Conservation (phyloP, 2,329 filamentous ascomycete species). For the Diaporthe ampelina region DNA sequence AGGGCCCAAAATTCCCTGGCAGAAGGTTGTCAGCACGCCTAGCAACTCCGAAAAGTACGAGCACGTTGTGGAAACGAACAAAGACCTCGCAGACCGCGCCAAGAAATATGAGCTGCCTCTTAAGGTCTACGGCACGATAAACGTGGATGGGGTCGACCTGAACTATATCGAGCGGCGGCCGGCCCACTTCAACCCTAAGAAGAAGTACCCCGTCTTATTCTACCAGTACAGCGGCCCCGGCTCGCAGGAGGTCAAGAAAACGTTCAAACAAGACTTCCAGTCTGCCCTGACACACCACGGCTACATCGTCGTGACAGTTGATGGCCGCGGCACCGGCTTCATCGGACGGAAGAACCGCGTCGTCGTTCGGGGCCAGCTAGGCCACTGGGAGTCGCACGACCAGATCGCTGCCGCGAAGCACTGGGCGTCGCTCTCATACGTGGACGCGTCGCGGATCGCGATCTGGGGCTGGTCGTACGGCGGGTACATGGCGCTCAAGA, state of each 20-base stretch:
- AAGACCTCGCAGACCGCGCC: conserved; percentile 75
- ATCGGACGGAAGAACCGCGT: conserved; percentile 88
- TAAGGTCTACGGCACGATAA: conserved; percentile 85
- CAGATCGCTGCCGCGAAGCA: conserved; percentile 92
- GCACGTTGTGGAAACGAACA: conserved; percentile 84
- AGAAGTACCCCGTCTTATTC: conserved; percentile 94
- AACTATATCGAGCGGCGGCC: conserved; percentile 88
- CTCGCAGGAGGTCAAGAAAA: conserved; percentile 88
- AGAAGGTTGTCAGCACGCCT: conserved; percentile 89
- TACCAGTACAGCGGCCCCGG: conserved; percentile 94
- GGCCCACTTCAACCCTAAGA: conserved; percentile 86
- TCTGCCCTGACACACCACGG: conserved; percentile 88
- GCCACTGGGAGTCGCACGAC: conserved; percentile 86
- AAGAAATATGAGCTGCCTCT: conserved; percentile 85
- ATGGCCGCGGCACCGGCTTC: conserved; percentile 93
- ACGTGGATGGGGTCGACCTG: conserved; percentile 81
- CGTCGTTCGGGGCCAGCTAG: conserved; percentile 85
- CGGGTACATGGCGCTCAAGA: conserved; percentile 95
- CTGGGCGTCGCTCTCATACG: conserved; percentile 85
- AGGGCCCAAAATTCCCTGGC: conserved; percentile 89
- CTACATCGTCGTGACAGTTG: conserved; percentile 95
- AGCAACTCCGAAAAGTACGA: conserved; percentile 75
- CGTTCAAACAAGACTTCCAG: conserved; percentile 89
- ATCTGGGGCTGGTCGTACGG: conserved; percentile 99
- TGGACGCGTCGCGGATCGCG: conserved; percentile 84